phyloP scores from a whole-genome alignment of 106 monocot genomes.

The Narthecium ossifragum region DNA sequence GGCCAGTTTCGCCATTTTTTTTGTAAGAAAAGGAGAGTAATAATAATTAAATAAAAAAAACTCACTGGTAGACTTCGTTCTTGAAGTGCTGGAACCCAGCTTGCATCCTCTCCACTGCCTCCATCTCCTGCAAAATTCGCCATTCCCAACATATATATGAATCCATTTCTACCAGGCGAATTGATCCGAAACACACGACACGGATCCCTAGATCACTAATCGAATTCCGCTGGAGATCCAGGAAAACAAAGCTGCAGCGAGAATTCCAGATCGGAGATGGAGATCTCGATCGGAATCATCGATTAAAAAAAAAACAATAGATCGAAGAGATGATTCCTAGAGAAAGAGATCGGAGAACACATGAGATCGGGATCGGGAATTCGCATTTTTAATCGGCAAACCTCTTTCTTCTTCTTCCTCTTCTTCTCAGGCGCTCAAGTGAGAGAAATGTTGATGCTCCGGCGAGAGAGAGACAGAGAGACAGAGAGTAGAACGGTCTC shows the following conservation, averaged over 20 bases:
- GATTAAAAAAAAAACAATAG: neutral
- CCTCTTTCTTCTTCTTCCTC: neutral
- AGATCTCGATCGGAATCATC: neutral
- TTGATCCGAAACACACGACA: neutral
- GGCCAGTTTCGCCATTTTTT: neutral
- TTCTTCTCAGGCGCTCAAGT: neutral
- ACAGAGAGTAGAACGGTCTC: too few species aligned
- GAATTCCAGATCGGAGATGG: neutral
- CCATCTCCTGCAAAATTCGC: slow-evolving; percentile 27
- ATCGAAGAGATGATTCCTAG: neutral
- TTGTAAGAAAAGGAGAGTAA: neutral
- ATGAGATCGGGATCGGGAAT: neutral
- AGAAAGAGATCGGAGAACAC: neutral
- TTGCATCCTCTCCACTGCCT: slow-evolving; percentile 43
- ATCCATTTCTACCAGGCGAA: neutral
- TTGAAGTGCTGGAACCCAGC: slow-evolving; percentile 69
- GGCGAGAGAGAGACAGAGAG: too few species aligned
- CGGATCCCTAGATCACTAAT: neutral
- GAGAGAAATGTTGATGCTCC: too few species aligned
- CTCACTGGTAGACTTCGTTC: slow-evolving; percentile 60
- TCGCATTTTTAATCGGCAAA: neutral
- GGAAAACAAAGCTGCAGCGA: neutral
- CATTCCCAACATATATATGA: neutral
- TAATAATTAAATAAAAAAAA: neutral
- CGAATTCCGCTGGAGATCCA: neutral